Conservation (phyloP, 148 eudicot genomes). For the Diospyros lotus region DNA sequence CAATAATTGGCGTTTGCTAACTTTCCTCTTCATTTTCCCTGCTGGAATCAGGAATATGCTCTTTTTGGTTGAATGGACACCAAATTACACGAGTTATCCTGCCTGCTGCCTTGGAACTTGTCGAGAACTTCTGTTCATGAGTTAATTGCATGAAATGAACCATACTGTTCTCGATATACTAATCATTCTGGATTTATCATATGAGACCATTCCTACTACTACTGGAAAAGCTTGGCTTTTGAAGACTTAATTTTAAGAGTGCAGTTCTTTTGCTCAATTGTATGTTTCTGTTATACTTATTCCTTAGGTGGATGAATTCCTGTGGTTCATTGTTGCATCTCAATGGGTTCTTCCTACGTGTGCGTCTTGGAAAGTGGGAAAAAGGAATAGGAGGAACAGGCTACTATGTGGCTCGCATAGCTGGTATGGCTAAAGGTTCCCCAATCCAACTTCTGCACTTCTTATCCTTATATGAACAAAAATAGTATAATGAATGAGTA, state of each 20-base stretch:
- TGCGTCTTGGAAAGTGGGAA: constrained; percentile 53
- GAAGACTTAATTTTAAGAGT: too few relatives aligned
- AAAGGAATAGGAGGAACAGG: constrained; percentile 43
- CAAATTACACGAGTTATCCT: too few relatives aligned
- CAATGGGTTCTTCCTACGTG: constrained; percentile 55
- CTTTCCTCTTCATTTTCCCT: not conserved
- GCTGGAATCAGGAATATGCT: not conserved
- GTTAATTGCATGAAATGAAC: not conserved
- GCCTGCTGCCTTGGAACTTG: too few relatives aligned
- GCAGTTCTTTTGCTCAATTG: too few relatives aligned
- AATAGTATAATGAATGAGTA: not conserved
- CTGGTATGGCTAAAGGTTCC: constrained; percentile 25
- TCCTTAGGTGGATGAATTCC: constrained; percentile 54
- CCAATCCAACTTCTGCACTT: not conserved
- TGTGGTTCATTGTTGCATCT: constrained; percentile 23
- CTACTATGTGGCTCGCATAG: constrained; percentile 56
- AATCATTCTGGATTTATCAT: not conserved
- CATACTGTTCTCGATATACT: not conserved
- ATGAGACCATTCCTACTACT: not conserved
- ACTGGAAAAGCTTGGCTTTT: too few relatives aligned
- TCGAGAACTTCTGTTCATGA: not conserved
- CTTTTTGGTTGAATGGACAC: not conserved
- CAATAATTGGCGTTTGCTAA: too few relatives aligned
- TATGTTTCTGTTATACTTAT: not conserved
- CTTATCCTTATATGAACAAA: too few relatives aligned